phyloP scores from a whole-genome alignment of 208 protist species.

The Leishmania tropica region DNA sequence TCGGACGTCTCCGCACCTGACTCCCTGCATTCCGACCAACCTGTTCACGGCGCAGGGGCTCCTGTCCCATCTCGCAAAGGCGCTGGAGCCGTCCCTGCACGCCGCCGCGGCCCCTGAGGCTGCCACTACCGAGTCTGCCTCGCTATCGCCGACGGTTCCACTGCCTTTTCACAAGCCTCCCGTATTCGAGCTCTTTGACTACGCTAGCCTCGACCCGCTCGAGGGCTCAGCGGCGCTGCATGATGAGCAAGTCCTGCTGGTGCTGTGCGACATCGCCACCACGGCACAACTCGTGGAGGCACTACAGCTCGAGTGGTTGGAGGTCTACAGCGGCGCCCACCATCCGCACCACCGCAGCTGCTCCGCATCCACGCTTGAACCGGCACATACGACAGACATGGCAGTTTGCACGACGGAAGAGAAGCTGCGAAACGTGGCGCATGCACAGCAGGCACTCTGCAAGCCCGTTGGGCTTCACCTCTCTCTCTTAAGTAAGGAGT shows the following conservation, averaged over 20 bases:
- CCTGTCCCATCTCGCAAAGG: constrained; percentile 17
- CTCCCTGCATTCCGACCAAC: background rate
- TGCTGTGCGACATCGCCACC: constrained; percentile 23
- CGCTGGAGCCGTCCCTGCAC: background rate
- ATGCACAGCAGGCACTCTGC: constrained; percentile 25
- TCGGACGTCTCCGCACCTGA: constrained; percentile 12
- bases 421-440: constrained; percentile 27
- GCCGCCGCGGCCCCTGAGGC: background rate
- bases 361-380: background rate
- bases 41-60: constrained; percentile 15
- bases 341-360: constrained; percentile 7
- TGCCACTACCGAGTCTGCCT: background rate
- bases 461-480: constrained; percentile 23
- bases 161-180: constrained; percentile 6
- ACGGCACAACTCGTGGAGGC: constrained; percentile 26
- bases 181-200: constrained; percentile 24
- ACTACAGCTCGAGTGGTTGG: constrained; percentile 36
- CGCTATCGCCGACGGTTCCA: background rate
- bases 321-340: constrained; percentile 27
- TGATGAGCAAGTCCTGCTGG: constrained; percentile 26
- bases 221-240: constrained; percentile 10
- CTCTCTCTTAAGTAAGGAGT: constrained; percentile 16
- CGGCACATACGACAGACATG: constrained; percentile 20
- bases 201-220: constrained; percentile 21
- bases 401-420: constrained; percentile 37